Evolutionary conservation across 345 rosid species (phyloP).

Genomic region (Aquilaria malaccensis): DNA sequence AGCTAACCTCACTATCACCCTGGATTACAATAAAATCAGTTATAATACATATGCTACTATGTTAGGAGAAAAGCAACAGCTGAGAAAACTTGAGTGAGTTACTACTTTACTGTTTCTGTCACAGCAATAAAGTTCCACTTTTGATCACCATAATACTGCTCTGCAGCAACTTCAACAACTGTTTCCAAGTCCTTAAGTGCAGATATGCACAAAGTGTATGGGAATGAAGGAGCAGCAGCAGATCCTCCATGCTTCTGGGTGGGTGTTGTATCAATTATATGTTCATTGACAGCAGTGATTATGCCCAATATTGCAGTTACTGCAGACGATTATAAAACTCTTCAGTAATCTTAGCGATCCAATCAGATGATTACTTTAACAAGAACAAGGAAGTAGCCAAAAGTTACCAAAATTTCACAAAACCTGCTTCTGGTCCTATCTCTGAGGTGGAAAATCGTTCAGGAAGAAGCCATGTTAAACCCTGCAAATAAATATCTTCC

Average conservation of each 20-base stretch:
- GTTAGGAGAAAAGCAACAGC: background rate
- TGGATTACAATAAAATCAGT: constrained; percentile 23
- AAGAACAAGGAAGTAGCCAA: constrained; percentile 35
- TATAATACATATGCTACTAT: background rate
- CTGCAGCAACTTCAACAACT: constrained; percentile 79
- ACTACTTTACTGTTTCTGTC: constrained; percentile 74
- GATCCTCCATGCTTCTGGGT: constrained; percentile 26
- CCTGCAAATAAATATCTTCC: constrained; percentile 37
- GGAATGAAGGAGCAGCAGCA: constrained; percentile 40
- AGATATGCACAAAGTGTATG: constrained; percentile 70
- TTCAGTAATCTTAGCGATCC: background rate
- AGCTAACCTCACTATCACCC: constrained; percentile 67
- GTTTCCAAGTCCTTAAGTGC: constrained; percentile 82
- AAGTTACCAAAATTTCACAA: constrained; percentile 87
- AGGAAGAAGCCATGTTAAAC: constrained; percentile 93
- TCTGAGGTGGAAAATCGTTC: constrained; percentile 86
- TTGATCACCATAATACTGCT: constrained; percentile 72
- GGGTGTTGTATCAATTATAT: constrained; percentile 69
- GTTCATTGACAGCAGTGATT: constrained; percentile 76
- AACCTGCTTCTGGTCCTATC: constrained; percentile 99
- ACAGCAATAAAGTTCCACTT: constrained; percentile 85
- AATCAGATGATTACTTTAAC: constrained; percentile 2
- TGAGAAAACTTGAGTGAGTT: constrained; percentile 6
- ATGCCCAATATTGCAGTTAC: constrained; percentile 81
- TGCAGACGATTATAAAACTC: constrained; percentile 36